Evolutionary conservation across 177 flowering plant species (phyloP).

Genomic region (Vitis hybrid): DNA sequence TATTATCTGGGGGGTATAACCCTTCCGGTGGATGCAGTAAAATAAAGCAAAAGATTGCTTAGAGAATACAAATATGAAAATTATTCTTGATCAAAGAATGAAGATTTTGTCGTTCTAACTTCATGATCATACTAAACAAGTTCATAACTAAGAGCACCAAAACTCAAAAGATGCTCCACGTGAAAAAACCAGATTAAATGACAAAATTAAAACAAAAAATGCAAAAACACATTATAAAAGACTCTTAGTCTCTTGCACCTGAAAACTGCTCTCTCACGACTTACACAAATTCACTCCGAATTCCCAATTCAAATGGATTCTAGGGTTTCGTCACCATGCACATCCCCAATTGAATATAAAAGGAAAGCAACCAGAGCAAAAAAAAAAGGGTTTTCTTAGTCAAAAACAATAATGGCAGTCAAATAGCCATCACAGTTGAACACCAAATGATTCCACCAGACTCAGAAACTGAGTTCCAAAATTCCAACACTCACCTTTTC

Average conservation of each 20-base stretch:
- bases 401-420: slow-evolving; percentile 7
- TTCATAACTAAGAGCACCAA: not conserved
- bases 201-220: not conserved
- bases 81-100: no score
- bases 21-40: no score
- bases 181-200: not conserved
- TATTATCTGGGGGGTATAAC: no score
- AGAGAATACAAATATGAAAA: no score
- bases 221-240: not conserved
- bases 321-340: slow-evolving; percentile 1
- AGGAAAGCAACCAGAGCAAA: not conserved
- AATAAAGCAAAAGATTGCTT: no score
- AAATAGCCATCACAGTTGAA: slow-evolving; percentile 2
- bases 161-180: not conserved
- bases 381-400: not conserved
- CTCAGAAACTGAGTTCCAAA: not conserved
- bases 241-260: slow-evolving; percentile 4
- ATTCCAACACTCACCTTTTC: not conserved
- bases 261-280: not conserved
- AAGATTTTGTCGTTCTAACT: no score
- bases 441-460: not conserved
- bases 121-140: not conserved
- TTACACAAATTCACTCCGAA: not conserved
- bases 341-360: slow-evolving; percentile 1
- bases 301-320: slow-evolving; percentile 2